Evolutionary conservation across 192 early-diverging fungal species (phyloP), one percentile per base, ranked within the genome.

Genomic region (Podila epigama): DNA sequence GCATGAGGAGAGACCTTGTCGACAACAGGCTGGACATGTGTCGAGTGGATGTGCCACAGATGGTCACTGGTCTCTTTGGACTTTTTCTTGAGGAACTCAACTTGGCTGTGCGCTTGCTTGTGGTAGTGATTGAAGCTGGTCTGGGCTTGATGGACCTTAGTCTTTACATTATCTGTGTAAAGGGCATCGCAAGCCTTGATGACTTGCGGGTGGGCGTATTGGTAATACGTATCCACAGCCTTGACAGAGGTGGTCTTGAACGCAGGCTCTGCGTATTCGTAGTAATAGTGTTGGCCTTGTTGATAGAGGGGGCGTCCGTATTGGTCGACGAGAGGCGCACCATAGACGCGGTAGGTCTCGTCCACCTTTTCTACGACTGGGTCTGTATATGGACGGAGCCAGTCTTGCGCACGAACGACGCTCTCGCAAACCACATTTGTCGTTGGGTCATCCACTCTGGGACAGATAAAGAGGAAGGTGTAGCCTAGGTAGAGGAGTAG

Each of bases 391-490:
- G 73, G 66, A 2, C 42, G 65, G 7, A 77, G 56, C 66, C 73
- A 68, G 29, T 68, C 13, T 55, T 68, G 55, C 8, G 54, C 1
- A 18, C 25, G 28, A 6, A 31, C 18, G 16, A 64, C 12, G 2
- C 55, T 51, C 9, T 68, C 50, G 34, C 73, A 77, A 33, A 77
- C 27, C 1, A 35, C 39, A 22, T 68, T 40, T 15, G 64, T 27
- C 13, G 58, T 37, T 13, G 16, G 40, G 22, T 58, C 16, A 20
- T 41, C 31, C 3, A 60, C 22, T 2, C 25, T 52, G 4, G 73
- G 73, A 35, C 73, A 77, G 20, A 77, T 60, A 59, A 77, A 77
- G 39, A 77, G 40, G 28, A 77, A 10, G 8, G 66, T 68, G 56
- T 77, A 77, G 20, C 56, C 60, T 16, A 77, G 39, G 28, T 68